Evolutionary conservation across 1,139 yeast genomes (phyloP).

Genomic region (Suhomyces atakaporum): DNA sequence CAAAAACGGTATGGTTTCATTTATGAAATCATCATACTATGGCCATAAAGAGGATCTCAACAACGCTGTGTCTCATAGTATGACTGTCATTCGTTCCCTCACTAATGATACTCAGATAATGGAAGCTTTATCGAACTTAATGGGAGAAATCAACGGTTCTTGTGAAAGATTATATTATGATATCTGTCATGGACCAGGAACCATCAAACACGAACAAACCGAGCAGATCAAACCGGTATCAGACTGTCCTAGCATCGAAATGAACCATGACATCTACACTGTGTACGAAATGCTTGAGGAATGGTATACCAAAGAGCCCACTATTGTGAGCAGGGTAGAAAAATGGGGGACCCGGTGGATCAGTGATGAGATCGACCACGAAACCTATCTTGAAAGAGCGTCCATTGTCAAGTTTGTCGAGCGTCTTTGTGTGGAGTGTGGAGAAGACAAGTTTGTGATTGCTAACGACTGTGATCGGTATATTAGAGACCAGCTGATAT

Average conservation of each 20-base stretch:
- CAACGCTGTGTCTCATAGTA: slow-evolving; percentile 9
- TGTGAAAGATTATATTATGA: slow-evolving; percentile 12
- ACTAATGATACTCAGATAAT: slow-evolving; percentile 8
- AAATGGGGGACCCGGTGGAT: slow-evolving; percentile 21
- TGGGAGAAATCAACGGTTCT: slow-evolving; percentile 11
- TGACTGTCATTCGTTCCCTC: slow-evolving; percentile 6
- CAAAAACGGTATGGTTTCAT: slow-evolving; percentile 5
- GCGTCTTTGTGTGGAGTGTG: slow-evolving; percentile 15
- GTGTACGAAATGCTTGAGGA: slow-evolving; percentile 20
- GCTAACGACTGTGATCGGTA: slow-evolving; percentile 20
- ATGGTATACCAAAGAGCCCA: slow-evolving; percentile 18
- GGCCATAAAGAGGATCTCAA: slow-evolving; percentile 12
- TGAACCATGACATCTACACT: slow-evolving; percentile 20
- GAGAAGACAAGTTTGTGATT: slow-evolving; percentile 14
- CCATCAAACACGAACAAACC: neutral
- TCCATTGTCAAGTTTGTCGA: slow-evolving; percentile 16
- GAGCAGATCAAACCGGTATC: neutral
- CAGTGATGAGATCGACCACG: slow-evolving; percentile 20
- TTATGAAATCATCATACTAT: slow-evolving; percentile 11
- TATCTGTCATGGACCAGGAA: slow-evolving; percentile 8
- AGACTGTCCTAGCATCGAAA: slow-evolving; percentile 13
- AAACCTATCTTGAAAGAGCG: slow-evolving; percentile 18
- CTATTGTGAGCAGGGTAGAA: slow-evolving; percentile 15
- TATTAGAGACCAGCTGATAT: slow-evolving; percentile 19
- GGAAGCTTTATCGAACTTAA: slow-evolving; percentile 12